phyloP scores from a whole-genome alignment of 2,329 filamentous ascomycete species.

The Sarocladium oryzae region DNA sequence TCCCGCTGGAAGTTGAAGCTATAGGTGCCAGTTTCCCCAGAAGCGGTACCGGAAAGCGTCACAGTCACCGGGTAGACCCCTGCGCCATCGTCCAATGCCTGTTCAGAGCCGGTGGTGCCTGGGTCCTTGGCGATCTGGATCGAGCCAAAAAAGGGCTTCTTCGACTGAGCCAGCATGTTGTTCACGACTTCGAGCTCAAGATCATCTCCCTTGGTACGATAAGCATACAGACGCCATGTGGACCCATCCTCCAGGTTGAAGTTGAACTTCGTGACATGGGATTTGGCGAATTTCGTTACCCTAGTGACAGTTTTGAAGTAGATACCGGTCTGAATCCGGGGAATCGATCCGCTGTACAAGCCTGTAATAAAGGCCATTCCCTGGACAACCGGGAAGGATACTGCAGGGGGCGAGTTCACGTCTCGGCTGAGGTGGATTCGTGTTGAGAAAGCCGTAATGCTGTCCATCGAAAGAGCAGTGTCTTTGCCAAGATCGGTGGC shows the following conservation, averaged over 20 bases:
- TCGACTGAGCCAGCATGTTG: conserved; percentile 58
- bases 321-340: conserved; percentile 66
- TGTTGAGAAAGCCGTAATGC: conserved; percentile 50
- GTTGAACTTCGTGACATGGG: conserved; percentile 68
- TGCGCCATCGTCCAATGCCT: conserved; percentile 65
- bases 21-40: conserved; percentile 61
- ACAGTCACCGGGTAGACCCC: conserved; percentile 67
- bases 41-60: conserved; percentile 31
- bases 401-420: conserved; percentile 45
- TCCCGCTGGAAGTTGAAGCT: conserved; percentile 65
- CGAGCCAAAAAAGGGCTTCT: conserved; percentile 63
- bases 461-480: conserved; percentile 50
- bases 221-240: conserved; percentile 77
- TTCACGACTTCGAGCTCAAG: conserved; percentile 64
- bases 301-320: conserved; percentile 65
- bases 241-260: conserved; percentile 65
- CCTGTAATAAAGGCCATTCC: conserved; percentile 85
- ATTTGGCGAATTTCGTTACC: conserved; percentile 48
- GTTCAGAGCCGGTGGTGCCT: conserved; percentile 47
- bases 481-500: conserved; percentile 62
- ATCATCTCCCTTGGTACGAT: conserved; percentile 48
- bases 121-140: conserved; percentile 82
- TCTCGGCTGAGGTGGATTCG: conserved; percentile 61
- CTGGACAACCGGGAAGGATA: conserved; percentile 79
- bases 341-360: conserved; percentile 63